Evolutionary conservation across 202 grass and related monocot species (phyloP).

Genomic region (Setaria italica): DNA sequence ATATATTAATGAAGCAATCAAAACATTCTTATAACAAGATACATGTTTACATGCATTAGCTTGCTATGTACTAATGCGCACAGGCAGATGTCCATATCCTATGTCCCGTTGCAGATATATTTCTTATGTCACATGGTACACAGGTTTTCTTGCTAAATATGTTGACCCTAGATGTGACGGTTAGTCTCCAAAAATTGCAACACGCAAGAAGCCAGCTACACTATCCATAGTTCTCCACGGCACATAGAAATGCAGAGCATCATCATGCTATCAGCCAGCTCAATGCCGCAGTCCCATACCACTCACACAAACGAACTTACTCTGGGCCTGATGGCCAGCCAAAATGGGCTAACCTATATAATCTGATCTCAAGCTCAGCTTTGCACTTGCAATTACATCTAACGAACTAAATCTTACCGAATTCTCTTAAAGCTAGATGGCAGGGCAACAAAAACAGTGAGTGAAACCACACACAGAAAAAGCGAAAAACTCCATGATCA

Average conservation of each 20-base stretch:
- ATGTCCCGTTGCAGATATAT: neutral
- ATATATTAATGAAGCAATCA: slow-evolving; percentile 12
- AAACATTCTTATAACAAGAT: slow-evolving; percentile 10
- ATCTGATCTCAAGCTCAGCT: neutral
- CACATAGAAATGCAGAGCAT: neutral
- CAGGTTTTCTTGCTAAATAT: slow-evolving; percentile 20
- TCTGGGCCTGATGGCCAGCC: neutral
- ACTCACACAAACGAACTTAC: neutral
- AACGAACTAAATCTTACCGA: neutral
- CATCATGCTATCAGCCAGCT: slow-evolving; percentile 3
- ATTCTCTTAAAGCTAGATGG: neutral
- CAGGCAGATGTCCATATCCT: neutral
- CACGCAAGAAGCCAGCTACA: neutral
- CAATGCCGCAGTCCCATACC: neutral
- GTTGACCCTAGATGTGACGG: neutral
- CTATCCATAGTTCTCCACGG: neutral
- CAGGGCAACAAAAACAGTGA: neutral
- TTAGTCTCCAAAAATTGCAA: neutral
- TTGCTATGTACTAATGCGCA: slow-evolving; percentile 1
- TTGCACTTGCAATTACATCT: neutral
- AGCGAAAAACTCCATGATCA: neutral
- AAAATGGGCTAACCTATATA: neutral
- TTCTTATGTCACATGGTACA: slow-evolving; percentile 3
- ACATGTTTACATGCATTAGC: neutral
- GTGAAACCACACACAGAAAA: neutral